Conservation (phyloP, 257 asterid genomes). For the Nemophila menziesii region DNA sequence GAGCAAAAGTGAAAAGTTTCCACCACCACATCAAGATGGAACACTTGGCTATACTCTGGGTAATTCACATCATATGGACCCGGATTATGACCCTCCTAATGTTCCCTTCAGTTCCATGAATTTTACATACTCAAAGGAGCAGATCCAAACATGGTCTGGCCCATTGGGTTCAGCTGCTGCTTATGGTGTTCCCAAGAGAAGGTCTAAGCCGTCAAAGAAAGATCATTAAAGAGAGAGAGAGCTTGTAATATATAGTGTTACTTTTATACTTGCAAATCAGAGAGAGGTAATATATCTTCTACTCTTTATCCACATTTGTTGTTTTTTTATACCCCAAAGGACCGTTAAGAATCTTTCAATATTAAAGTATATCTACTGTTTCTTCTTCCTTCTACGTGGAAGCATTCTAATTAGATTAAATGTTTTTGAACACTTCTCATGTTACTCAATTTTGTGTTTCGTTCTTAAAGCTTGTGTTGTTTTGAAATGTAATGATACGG, state of each 20-base stretch:
- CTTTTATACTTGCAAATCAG: conserved; percentile 8
- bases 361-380: conserved; percentile 11
- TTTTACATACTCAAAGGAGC: conserved; percentile 68
- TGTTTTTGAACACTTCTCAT: neutral
- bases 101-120: conserved; percentile 65
- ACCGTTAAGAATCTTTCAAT: conserved; percentile 6
- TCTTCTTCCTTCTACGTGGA: neutral
- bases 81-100: conserved; percentile 48
- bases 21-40: conserved; percentile 87
- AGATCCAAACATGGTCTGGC: conserved; percentile 77
- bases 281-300: conserved; percentile 14
- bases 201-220: conserved; percentile 40
- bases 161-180: conserved; percentile 51
- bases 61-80: conserved; percentile 42
- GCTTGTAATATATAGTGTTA: conserved; percentile 19
- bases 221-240: conserved; percentile 28
- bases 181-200: conserved; percentile 34
- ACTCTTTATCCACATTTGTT: conserved; percentile 13
- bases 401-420: conserved; percentile 8
- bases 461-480: neutral
- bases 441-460: neutral
- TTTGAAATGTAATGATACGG: conserved; percentile 7
- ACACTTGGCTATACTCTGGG: conserved; percentile 60
- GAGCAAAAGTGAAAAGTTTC: conserved; percentile 87
- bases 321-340: conserved; percentile 11